Conservation (phyloP, 179 eudicot species). For the Sideroxylon spinosum region DNA sequence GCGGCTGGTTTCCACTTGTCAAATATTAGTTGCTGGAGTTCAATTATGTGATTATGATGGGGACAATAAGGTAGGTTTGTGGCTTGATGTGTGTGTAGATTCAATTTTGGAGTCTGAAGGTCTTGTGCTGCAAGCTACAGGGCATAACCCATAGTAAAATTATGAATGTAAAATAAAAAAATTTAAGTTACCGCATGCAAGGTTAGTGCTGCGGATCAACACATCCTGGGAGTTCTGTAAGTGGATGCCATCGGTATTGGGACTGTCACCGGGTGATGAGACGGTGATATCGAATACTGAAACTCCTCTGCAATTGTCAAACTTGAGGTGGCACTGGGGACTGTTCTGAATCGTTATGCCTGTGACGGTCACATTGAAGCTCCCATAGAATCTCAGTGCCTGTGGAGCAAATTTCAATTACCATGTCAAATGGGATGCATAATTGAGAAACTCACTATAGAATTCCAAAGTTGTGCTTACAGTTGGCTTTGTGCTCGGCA, state of each 20-base stretch:
- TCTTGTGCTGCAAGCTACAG: background rate
- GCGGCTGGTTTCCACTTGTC: slow-evolving; percentile 12
- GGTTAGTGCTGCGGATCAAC: slow-evolving; percentile 13
- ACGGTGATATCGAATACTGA: slow-evolving; percentile 50
- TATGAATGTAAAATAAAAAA: background rate
- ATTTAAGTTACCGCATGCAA: slow-evolving; percentile 2
- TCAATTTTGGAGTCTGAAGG: background rate
- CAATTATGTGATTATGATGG: background rate
- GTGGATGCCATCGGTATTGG: slow-evolving; percentile 94
- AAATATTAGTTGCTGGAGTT: slow-evolving; percentile 7
- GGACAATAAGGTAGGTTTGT: slow-evolving; percentile 11
- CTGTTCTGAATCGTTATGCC: slow-evolving; percentile 90
- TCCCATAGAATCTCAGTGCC: slow-evolving; percentile 88
- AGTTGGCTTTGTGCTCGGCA: slow-evolving; percentile 86
- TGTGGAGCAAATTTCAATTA: slow-evolving; percentile 22
- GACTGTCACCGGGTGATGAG: slow-evolving; percentile 85
- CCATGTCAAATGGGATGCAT: slow-evolving; percentile 1
- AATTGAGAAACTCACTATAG: background rate
- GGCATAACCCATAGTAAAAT: background rate
- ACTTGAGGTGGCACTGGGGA: slow-evolving; percentile 88
- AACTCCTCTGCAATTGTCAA: slow-evolving; percentile 74
- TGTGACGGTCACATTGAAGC: slow-evolving; percentile 72
- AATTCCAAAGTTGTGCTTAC: slow-evolving; percentile 42
- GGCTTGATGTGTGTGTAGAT: background rate
- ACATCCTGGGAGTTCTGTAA: slow-evolving; percentile 60